These are phyloP conservation scores for Lathyrus tuberosus DNA, from an alignment of 306 rosid species.

Conservation along the genomic window DNA sequence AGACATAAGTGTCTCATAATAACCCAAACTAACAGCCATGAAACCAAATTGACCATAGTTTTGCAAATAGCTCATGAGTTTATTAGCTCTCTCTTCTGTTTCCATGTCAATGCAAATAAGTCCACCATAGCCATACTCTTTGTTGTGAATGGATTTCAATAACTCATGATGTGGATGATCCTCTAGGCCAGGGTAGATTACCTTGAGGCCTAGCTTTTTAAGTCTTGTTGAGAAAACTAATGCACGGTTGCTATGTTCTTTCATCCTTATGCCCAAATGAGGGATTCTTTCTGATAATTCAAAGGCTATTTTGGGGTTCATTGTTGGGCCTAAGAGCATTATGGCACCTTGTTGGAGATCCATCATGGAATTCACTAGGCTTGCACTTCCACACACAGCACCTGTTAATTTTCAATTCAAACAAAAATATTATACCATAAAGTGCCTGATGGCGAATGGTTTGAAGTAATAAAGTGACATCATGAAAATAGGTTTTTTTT, in stretches of 20 bases:
- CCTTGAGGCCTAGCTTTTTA: constrained; percentile 63
- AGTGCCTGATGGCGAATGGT: background rate
- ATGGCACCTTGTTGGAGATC: constrained; percentile 86
- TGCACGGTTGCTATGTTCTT: constrained; percentile 77
- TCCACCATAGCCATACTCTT: constrained; percentile 82
- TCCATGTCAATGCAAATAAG: constrained; percentile 85
- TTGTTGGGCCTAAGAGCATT: constrained; percentile 91
- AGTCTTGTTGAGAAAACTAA: constrained; percentile 61
- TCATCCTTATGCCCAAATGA: constrained; percentile 73
- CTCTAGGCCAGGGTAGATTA: constrained; percentile 83
- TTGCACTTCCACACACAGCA: constrained; percentile 78
- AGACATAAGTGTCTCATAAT: constrained; percentile 91
- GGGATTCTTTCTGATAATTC: constrained; percentile 90
- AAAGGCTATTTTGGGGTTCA: constrained; percentile 91
- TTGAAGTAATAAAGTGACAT: background rate
- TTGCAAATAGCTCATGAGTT: constrained; percentile 67
- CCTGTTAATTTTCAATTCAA: constrained; percentile 47
- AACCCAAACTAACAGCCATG: constrained; percentile 93
- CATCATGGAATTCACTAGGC: constrained; percentile 90
- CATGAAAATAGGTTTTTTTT: no score
- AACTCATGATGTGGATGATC: constrained; percentile 73
- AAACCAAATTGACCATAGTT: constrained; percentile 76
- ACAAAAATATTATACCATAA: background rate
- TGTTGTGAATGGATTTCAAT: constrained; percentile 60
- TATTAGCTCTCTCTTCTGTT: constrained; percentile 82